Conservation (phyloP, 331 rosid genomes). For the Malus hybrid region DNA sequence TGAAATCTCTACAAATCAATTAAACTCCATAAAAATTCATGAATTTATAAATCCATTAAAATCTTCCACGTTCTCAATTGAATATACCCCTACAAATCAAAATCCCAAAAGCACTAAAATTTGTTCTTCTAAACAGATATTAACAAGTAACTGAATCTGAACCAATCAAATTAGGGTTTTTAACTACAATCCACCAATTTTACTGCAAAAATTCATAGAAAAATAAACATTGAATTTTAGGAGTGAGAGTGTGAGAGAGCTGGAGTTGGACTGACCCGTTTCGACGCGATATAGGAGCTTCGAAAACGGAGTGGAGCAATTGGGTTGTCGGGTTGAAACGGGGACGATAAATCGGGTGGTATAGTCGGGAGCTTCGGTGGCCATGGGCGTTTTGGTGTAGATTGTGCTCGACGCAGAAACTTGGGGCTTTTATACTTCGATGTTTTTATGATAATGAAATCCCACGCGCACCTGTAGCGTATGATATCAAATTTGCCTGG, state of each 20-base stretch:
- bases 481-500: neutral
- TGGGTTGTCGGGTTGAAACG: constrained; percentile 20
- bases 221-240: neutral
- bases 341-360: constrained; percentile 12
- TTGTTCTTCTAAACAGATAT: neutral
- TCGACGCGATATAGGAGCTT: constrained; percentile 10
- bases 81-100: neutral
- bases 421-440: neutral
- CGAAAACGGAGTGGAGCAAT: neutral
- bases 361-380: constrained; percentile 30
- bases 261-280: constrained; percentile 11
- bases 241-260: constrained; percentile 1
- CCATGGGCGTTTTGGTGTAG: constrained; percentile 38
- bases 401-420: neutral
- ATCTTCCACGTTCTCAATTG: too few species aligned
- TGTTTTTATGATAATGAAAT: neutral
- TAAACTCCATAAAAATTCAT: too few species aligned
- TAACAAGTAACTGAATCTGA: neutral
- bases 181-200: neutral
- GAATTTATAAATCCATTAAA: too few species aligned
- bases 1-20: too few species aligned
- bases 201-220: too few species aligned
- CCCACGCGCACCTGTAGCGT: neutral
- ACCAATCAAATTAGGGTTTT: neutral
- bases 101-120: neutral